Evolutionary conservation across 495 filamentous ascomycete genomes (phyloP), one percentile per base, ranked within the genome.

Genomic region (Venustampulla echinocandica): DNA sequence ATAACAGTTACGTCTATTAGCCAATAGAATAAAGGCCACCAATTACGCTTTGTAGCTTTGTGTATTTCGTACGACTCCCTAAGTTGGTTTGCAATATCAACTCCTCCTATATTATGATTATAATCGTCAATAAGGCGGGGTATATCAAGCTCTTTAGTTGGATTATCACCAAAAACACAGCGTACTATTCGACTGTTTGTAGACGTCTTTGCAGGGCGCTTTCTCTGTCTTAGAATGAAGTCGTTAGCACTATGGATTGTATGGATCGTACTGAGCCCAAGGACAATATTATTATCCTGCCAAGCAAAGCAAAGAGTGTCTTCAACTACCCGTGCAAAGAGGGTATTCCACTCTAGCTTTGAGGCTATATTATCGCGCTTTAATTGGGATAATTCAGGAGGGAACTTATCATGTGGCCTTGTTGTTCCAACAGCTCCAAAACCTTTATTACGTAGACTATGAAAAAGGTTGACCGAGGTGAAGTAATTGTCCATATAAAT

Each of bases 11-110:
- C 52, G 47, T 64, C 54, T 28, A 64, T 49, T 23, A 49, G 33
- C 44, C 46, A 59, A 46, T 53, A 60, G 38, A 58, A 53, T 10
- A 61, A 35, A 21, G 53, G 58, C 44, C 50, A 55, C 47, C 30
- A 59, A 20, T 24, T 57, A n/a, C 52, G 14, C 13, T 22, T 21
- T 17, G 25, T 44, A 4, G 23, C 18, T 25, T 39, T 46, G 21
- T 61, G 54, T 9, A 47, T 54, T 20, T 36, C 19, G 39, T 59
- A 63, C 30, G 50, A 50, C 20, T 47, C 46, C 7, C 54, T 35
- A 21, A 54, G 43, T 28, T 60, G 53, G 47, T 59, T 53, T 36
- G 52, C 52, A 41, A 61, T 54, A 50, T 61, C 55, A n/a, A 61
- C 47, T 13, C 56, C 53, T 38, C 52, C 53, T 41, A 57, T 58